Evolutionary conservation across 139 green algal species (phyloP), one percentile per base, ranked within the genome.

Genomic region (Choricystis sp.): DNA sequence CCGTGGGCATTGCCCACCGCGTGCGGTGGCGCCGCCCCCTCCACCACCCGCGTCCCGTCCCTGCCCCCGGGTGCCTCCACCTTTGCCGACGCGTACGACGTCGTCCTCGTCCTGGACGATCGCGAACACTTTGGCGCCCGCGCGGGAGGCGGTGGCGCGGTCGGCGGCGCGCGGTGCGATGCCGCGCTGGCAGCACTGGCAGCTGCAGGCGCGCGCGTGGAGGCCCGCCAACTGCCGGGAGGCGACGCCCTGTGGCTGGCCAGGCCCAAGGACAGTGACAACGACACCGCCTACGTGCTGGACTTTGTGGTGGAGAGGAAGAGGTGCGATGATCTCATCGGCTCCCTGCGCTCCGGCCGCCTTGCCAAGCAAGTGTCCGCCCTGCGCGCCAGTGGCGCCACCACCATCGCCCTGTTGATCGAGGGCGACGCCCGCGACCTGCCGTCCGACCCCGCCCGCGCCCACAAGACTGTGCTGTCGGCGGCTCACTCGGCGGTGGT

Each of bases 301-400:
- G 74, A 81, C 65, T 81, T 63, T 59, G 40, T 81, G n/a, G 25
- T 79, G 0, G 74, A 81, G 69, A 61, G 74, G 29, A 81, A 81
- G 64, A 25, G 74, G 26, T 63, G 66, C 16, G 74, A 80, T 59
- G 74, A 81, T 59, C 63, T 81, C 26, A 58, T 64, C 40, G 20
- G 40, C 52, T 72, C 58, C 56, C 81, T 81, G 61, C 40, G 40
- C 9, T 52, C 40, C 9, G 40, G 40, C 9, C 40, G 40, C 40
- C 40, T 52, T 9, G 40, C 40, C 40, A 9, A 16, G 9, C 40
- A 52, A 16, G 9, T 9, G 40, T 52, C 9, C 9, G 40, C 40
- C 9, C 40, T 52, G 9, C 9, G 40, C 40, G 9, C 9, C 9
- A 21, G 40, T 52, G 40, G 40, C 9, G 9, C 16, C 9, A 9